Conservation (phyloP, 1,139 yeast genomes). For the Yarrowia galli region DNA sequence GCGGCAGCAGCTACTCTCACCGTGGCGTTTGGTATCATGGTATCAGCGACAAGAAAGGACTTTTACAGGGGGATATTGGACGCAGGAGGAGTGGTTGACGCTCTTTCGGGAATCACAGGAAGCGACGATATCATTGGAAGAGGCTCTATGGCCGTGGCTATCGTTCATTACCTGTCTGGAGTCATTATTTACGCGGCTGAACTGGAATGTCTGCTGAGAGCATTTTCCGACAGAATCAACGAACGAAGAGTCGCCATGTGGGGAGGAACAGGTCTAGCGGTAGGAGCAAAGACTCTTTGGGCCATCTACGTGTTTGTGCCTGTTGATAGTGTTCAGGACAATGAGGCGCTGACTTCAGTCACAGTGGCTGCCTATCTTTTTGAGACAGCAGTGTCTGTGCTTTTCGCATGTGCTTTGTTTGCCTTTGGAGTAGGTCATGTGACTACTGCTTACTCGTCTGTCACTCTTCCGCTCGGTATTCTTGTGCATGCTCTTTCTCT, state of each 20-base stretch:
- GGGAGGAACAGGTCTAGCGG: conserved; percentile 16
- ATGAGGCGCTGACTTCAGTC: conserved; percentile 7
- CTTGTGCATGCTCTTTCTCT: conserved; percentile 20
- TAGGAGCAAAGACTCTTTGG: conserved; percentile 16
- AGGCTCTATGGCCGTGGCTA: conserved; percentile 25
- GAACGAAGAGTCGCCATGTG: conserved; percentile 28
- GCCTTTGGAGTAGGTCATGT: conserved; percentile 33
- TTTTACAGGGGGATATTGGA: conserved; percentile 13
- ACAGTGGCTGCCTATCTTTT: conserved; percentile 23
- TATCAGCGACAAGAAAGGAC: not conserved
- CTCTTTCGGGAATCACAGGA: conserved; percentile 1
- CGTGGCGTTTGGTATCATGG: conserved; percentile 22
- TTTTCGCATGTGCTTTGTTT: conserved; percentile 20
- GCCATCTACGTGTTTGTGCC: conserved; percentile 33
- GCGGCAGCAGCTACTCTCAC: conserved; percentile 9
- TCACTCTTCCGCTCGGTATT: conserved; percentile 3
- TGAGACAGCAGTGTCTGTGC: conserved; percentile 19
- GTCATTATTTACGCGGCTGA: conserved; percentile 25
- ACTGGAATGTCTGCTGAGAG: conserved; percentile 20
- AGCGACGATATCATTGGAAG: conserved; percentile 10
- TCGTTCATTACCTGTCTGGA: conserved; percentile 27
- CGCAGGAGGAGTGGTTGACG: conserved; percentile 20
- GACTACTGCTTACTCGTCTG: conserved; percentile 5
- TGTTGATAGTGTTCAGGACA: not conserved
- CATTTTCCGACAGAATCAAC: conserved; percentile 15